Conservation (phyloP, 192 early-diverging fungal genomes). For the Gonapodya prolifera region DNA sequence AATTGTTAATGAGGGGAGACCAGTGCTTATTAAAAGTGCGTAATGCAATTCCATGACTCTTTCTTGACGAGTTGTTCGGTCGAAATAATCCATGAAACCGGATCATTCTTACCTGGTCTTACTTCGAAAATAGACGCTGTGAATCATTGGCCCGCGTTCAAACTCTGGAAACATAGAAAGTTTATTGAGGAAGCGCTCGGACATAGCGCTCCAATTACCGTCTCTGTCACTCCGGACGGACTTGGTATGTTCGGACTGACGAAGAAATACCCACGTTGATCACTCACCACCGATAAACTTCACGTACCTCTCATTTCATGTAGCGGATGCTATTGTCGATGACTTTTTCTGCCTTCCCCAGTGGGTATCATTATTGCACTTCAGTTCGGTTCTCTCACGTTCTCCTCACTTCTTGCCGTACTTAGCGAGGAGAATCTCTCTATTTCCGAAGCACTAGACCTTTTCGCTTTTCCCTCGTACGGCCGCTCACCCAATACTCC, state of each 20-base stretch:
- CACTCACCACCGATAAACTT: not conserved
- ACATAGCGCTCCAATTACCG: constrained; percentile 12
- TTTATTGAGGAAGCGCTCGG: constrained; percentile 18
- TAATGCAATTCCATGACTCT: not conserved
- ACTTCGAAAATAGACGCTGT: constrained; percentile 12
- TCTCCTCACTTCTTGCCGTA: not conserved
- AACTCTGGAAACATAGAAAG: constrained; percentile 18
- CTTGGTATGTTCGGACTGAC: not conserved
- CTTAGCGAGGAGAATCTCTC: constrained; percentile 15
- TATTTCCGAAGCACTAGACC: constrained; percentile 15
- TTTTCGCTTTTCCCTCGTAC: constrained; percentile 3
- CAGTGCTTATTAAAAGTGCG: not conserved
- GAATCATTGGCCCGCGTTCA: constrained; percentile 23
- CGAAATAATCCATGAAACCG: too few relatives aligned
- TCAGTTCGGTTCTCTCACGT: not conserved
- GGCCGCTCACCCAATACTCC: not conserved
- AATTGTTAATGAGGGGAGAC: constrained; percentile 8
- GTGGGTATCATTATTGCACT: not conserved
- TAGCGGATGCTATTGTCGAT: constrained; percentile 28
- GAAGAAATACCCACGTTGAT: constrained; percentile 9
- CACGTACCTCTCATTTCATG: constrained; percentile 3
- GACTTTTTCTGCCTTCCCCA: constrained; percentile 28
- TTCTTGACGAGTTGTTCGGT: too few relatives aligned
- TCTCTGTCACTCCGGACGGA: constrained; percentile 30
- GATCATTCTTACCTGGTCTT: too few relatives aligned